Conservation (phyloP, 2,329 filamentous ascomycete species). For the Ophiosphaerella herpotricha region DNA sequence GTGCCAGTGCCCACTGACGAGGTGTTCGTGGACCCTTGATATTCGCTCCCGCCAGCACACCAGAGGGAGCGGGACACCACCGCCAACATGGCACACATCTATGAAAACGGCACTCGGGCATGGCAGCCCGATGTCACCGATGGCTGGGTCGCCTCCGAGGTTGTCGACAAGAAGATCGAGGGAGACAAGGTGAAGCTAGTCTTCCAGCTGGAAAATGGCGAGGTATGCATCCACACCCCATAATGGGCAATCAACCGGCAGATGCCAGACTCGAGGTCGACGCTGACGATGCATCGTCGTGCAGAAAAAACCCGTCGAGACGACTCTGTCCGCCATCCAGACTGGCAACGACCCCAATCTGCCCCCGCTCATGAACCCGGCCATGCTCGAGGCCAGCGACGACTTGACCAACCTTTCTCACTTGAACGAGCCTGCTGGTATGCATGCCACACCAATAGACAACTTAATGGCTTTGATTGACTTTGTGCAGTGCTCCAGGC, state of each 20-base stretch:
- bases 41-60: conserved; percentile 15
- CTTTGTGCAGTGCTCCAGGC: conserved; percentile 80
- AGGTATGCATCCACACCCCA: conserved; percentile 60
- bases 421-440: conserved; percentile 97
- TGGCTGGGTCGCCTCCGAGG: conserved; percentile 96
- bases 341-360: conserved; percentile 76
- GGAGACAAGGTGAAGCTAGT: conserved; percentile 86
- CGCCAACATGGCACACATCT: conserved; percentile 79
- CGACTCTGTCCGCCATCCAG: conserved; percentile 75
- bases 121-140: conserved; percentile 97
- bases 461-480: conserved; percentile 30
- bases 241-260: neutral
- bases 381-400: conserved; percentile 97
- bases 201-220: conserved; percentile 90
- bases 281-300: conserved; percentile 19
- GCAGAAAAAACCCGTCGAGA: conserved; percentile 79
- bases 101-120: conserved; percentile 94
- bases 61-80: conserved; percentile 33
- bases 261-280: neutral
- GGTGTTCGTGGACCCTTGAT: conserved; percentile 34
- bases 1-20: conserved; percentile 13
- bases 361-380: conserved; percentile 95
- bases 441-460: conserved; percentile 22
- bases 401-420: conserved; percentile 97
- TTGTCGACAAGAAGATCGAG: conserved; percentile 80